These are phyloP conservation scores for Wallacemonas sp. DNA, from an alignment of 208 protist species.

Conservation along the genomic window DNA sequence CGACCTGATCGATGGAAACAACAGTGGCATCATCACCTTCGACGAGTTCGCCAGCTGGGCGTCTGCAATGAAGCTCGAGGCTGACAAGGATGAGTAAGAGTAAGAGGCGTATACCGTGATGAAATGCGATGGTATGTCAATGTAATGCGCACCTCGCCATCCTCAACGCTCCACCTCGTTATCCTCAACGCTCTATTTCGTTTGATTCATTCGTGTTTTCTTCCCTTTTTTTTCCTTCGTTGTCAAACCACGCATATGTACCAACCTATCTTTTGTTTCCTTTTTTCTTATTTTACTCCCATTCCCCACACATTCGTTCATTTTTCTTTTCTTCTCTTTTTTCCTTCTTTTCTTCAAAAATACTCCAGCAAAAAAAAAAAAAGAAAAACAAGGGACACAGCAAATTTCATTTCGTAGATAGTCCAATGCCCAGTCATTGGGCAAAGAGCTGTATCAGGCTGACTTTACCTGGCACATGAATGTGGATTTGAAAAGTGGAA, in stretches of 20 bases:
- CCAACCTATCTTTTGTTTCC: conserved; percentile 1
- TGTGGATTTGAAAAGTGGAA: no score
- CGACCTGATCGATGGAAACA: conserved; percentile 45
- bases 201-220: background rate
- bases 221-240: background rate
- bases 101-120: no score
- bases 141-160: no score
- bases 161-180: no score
- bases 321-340: background rate
- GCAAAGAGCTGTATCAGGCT: background rate
- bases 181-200: conserved; percentile 14
- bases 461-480: background rate
- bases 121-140: no score
- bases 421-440: background rate
- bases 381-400: background rate
- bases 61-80: conserved; percentile 30
- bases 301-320: background rate
- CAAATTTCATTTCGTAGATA: background rate
- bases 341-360: background rate
- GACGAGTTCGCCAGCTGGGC: conserved; percentile 52
- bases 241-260: background rate
- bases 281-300: background rate
- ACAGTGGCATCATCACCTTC: conserved; percentile 44
- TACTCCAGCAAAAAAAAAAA: background rate
- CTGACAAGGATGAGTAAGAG: conserved; percentile 24